These are phyloP conservation scores for Colletotrichum sublineola DNA, from an alignment of 2,329 filamentous ascomycete species.

Conservation along the genomic window DNA sequence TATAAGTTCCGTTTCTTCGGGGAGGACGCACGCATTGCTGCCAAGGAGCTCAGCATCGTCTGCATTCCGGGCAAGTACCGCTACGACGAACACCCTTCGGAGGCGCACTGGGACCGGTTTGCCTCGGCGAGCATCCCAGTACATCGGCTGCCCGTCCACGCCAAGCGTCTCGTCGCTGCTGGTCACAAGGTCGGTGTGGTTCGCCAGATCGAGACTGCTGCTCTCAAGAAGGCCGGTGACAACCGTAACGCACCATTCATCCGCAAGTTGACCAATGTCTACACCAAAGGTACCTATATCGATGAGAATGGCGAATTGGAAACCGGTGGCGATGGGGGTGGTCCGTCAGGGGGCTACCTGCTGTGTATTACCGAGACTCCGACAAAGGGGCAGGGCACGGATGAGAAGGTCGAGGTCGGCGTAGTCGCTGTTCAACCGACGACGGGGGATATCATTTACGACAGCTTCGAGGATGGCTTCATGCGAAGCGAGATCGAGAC, in stretches of 20 bases:
- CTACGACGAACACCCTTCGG: slow-evolving; percentile 93
- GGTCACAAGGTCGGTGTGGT: slow-evolving; percentile 98
- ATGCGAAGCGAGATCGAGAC: slow-evolving; percentile 98
- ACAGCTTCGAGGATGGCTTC: slow-evolving; percentile 96
- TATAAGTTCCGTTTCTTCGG: slow-evolving; percentile 99
- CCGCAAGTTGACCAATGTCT: slow-evolving; percentile 93
- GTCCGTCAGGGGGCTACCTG: slow-evolving; percentile 83
- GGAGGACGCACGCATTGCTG: slow-evolving; percentile 89
- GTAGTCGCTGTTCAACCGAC: slow-evolving; percentile 95
- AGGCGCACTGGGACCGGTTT: slow-evolving; percentile 92
- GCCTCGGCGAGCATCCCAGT: slow-evolving; percentile 96
- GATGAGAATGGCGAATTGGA: slow-evolving; percentile 90
- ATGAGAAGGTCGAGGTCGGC: slow-evolving; percentile 93
- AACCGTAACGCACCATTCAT: slow-evolving; percentile 94
- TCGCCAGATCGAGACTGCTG: slow-evolving; percentile 93
- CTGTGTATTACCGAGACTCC: slow-evolving; percentile 91
- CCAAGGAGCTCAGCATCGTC: slow-evolving; percentile 92
- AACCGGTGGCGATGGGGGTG: slow-evolving; percentile 59
- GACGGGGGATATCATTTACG: slow-evolving; percentile 95
- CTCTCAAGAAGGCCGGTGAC: slow-evolving; percentile 93
- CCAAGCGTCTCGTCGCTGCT: slow-evolving; percentile 90
- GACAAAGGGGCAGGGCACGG: slow-evolving; percentile 82
- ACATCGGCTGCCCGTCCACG: slow-evolving; percentile 90
- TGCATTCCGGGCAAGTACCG: slow-evolving; percentile 96
- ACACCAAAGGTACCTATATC: slow-evolving; percentile 98